Evolutionary conservation across 2,329 filamentous ascomycete genomes (phyloP).

Genomic region (Kalaharituber pfeilii): DNA sequence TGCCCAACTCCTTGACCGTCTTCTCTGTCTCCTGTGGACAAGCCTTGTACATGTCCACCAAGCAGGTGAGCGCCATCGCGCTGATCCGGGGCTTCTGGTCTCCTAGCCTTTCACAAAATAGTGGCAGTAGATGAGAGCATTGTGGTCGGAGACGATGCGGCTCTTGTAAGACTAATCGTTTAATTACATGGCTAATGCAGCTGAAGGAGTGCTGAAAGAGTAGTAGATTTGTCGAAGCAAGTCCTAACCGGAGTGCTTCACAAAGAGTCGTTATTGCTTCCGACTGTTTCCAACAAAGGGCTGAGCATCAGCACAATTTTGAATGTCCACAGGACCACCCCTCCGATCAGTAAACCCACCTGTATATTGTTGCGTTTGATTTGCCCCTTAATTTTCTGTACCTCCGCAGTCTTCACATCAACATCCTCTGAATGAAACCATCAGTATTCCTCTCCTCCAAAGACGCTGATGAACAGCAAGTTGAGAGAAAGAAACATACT

Average conservation of each 20-base stretch:
- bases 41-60: constrained; percentile 59
- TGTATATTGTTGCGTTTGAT: constrained; percentile 18
- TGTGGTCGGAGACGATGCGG: constrained; percentile 55
- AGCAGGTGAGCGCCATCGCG: constrained; percentile 52
- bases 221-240: constrained; percentile 56
- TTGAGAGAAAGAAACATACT: constrained; percentile 8
- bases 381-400: constrained; percentile 17
- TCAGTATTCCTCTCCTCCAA: not conserved
- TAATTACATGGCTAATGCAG: constrained; percentile 70
- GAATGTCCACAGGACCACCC: not conserved
- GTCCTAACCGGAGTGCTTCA: constrained; percentile 60
- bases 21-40: constrained; percentile 59
- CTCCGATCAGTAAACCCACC: not conserved
- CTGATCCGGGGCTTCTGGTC: constrained; percentile 78
- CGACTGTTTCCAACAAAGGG: constrained; percentile 5
- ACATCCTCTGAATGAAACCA: constrained; percentile 12
- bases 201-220: constrained; percentile 74
- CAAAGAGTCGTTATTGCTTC: constrained; percentile 52
- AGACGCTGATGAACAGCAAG: not conserved
- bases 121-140: constrained; percentile 50
- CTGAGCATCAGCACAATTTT: not conserved
- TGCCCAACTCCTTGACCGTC: constrained; percentile 57
- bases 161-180: constrained; percentile 70
- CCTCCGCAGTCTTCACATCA: constrained; percentile 18
- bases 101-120: constrained; percentile 69